phyloP scores from a whole-genome alignment of 306 rosid genomes.

The Fagus crenata region DNA sequence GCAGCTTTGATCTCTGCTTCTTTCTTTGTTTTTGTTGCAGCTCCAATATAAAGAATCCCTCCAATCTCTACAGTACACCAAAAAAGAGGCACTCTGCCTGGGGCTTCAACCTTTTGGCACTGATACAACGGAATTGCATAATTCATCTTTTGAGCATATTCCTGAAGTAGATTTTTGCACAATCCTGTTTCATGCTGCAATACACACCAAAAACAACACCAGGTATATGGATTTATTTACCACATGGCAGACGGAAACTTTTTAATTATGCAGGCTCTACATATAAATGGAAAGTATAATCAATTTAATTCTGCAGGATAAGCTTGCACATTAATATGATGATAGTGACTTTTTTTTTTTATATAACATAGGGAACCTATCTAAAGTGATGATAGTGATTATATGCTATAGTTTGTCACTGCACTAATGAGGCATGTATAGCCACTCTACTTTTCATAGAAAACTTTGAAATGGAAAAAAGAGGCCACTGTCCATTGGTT shows the following conservation, averaged over 20 bases:
- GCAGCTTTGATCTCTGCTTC: conserved; percentile 99
- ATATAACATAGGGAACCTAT: too few species aligned
- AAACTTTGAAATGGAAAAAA: background rate
- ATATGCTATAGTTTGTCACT: background rate
- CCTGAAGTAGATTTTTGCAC: conserved; percentile 98
- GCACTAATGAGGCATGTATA: background rate
- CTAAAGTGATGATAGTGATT: background rate
- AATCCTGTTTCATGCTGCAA: conserved; percentile 92
- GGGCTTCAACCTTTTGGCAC: conserved; percentile 61
- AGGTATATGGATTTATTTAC: conserved; percentile 3
- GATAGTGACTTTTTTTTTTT: background rate
- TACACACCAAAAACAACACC: conserved; percentile 29
- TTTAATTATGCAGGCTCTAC: background rate
- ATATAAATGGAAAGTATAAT: conserved; percentile 19
- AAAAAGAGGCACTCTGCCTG: conserved; percentile 48
- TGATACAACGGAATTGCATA: conserved; percentile 80
- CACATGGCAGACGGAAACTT: conserved; percentile 13
- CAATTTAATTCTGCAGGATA: background rate
- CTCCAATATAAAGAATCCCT: conserved; percentile 82
- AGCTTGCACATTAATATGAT: background rate
- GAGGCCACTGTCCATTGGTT: background rate
- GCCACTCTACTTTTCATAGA: background rate
- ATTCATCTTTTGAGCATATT: conserved; percentile 97
- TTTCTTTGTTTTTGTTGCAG: conserved; percentile 76
- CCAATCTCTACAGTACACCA: conserved; percentile 87